Evolutionary conservation across 345 rosid genomes (phyloP), one percentile per base, ranked within the genome.

Genomic region (Arabis hirsuta): DNA sequence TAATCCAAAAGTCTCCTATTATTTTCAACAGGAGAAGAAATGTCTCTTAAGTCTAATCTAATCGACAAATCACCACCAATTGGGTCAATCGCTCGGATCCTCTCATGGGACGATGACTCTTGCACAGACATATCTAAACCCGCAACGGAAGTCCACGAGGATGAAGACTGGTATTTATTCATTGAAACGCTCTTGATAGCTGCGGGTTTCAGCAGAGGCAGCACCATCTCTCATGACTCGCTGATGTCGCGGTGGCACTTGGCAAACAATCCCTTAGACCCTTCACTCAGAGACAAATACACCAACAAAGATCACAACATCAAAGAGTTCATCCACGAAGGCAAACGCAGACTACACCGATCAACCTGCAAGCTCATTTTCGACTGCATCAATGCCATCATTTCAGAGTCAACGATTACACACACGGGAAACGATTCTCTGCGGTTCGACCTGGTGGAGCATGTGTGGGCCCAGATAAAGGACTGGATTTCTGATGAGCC

Each of bases 11-110:
- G 36, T 81, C 88, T 66, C 92, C 81, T 72, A 36, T 54, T 72
- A 36, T 54, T 26, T 61, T 42, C 41, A 84, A 41, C 84, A 88
- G 96, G 88, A 64, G 73, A 62, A 11, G 83, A 72, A 27, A 44
- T 74, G 79, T 64, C 82, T 43, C 77, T 78, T 0, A 88, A 78
- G 78, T 84, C 91, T 62, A 92, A 87, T 78, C 82, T 96, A 81
- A 88, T 92, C 2, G 95, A 84, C 81, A 92, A 89, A 53, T 89
- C 92, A 47, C 90, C 96, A n/a, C 89, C 81, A 39, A 89, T 89
- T 6, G 90, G 76, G 45, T 89, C 96, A 12, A 74, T 87, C 5
- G 79, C 90, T 42, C 76, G 96, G 76, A 79, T 83, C 20, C 81
- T 89, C 44, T 79, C 89, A 34, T 84, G 89, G 87, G 85, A 83